Base-by-base conservation (phyloP, 2,329 filamentous ascomycete genomes). In the Alternaria atra region DNA sequence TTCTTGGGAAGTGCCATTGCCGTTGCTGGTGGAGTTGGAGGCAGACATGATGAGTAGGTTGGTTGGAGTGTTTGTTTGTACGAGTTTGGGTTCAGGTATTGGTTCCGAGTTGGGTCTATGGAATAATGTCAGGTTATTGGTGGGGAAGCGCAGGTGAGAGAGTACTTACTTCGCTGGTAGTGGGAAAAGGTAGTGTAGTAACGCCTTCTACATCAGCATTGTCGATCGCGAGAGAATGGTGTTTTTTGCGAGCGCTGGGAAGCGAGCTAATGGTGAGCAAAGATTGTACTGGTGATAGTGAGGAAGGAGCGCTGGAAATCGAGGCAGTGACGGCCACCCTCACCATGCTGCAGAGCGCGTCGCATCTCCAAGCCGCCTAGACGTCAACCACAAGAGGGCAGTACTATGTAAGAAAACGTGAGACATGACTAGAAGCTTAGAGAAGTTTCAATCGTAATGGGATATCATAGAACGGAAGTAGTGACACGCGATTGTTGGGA, bases 91-190 rank as follows among this genome's bases (percentile, higher is more conserved):
- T 40, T 12, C 20, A 20, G 20, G 8, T 8, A 23, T 52, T 12
- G 34, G 23, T 4, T 40, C 15, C 27, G 23, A 5, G 6, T 6
- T 15, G 12, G 10, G 15, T 42, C 4, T 39, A 9, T 44, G 12
- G 13, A 3, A 29, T 13, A 12, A 8, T 13, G 25, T 20, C 12
- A 30, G 23, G 15, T 17, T 12, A 6, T 20, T 39, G 15, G 35
- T 15, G 17, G 48, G 17, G 23, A 39, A 30, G 50, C 35, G 17
- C 25, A 40, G n/a, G 48, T 57, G 54, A 51, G 54, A 25, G 52
- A 46, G 17, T 15, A 9, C 37, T 35, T 42, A 51, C 50, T 52
- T 4, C 9, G 17, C 32, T 37, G 23, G 15, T 34, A 12, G 25
- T 15, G 30, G 32, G 46, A 48, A 10, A 35, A 52, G 34, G 15